Evolutionary conservation across 192 early-diverging fungal genomes (phyloP).

Genomic region (Mortierella alpina): DNA sequence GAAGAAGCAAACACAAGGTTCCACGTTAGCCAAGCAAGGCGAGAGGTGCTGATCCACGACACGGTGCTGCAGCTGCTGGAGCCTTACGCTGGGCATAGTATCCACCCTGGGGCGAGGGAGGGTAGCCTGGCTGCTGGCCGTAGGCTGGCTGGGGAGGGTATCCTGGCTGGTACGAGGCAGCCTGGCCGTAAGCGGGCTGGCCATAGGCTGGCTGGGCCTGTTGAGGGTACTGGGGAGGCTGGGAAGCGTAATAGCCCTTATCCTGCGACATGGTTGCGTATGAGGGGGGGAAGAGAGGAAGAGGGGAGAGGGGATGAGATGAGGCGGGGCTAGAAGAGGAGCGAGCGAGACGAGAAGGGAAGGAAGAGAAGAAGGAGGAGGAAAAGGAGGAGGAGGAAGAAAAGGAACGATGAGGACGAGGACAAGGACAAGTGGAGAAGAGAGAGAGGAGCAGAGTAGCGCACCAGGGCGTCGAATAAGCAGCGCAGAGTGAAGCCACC

Average conservation of each 20-base stretch:
- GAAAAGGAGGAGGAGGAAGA: not conserved
- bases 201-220: constrained; percentile 45
- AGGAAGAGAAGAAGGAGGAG: not conserved
- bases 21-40: not conserved
- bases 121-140: constrained; percentile 31
- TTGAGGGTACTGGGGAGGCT: constrained; percentile 52
- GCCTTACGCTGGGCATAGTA: constrained; percentile 43
- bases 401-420: not conserved
- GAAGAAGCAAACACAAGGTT: not conserved
- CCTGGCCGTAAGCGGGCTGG: constrained; percentile 43
- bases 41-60: not conserved
- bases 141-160: constrained; percentile 28
- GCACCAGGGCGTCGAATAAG: too few species aligned
- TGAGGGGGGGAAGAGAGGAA: not conserved
- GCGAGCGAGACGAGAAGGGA: not conserved
- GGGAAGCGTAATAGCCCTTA: constrained; percentile 51
- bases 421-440: not conserved
- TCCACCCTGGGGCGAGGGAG: constrained; percentile 13
- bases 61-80: not conserved
- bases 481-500: not conserved
- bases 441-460: not conserved
- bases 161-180: constrained; percentile 36
- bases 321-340: not conserved
- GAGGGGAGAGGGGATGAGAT: not conserved
- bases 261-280: constrained; percentile 16